phyloP scores from a whole-genome alignment of 176 grass and related monocot genomes.

The Phyllostachys edulis region DNA sequence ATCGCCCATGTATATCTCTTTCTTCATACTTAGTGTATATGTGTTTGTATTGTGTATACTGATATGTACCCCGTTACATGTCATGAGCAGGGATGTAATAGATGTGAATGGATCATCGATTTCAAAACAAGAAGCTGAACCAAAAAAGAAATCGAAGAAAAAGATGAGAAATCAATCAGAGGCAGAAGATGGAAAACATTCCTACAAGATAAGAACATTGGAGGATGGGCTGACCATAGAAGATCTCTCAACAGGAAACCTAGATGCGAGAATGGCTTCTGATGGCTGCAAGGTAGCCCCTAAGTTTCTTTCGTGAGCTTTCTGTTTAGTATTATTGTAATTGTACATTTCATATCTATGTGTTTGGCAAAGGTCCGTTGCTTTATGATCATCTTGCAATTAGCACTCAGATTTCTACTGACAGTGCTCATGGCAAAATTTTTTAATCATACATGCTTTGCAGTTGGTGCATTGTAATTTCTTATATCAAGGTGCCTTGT shows the following conservation, averaged over 20 bases:
- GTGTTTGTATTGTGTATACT: background rate
- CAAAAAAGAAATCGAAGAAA: constrained; percentile 71
- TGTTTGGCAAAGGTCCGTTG: background rate
- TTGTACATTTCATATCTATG: constrained; percentile 6
- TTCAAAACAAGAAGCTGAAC: constrained; percentile 10
- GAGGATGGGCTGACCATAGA: constrained; percentile 73
- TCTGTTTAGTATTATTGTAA: constrained; percentile 19
- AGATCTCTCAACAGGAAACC: constrained; percentile 63
- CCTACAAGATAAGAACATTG: constrained; percentile 57
- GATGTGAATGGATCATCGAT: constrained; percentile 13
- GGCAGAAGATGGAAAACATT: constrained; percentile 35
- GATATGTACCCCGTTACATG: constrained; percentile 1
- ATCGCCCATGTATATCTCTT: constrained; percentile 35
- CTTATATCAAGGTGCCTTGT: background rate
- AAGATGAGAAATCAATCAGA: constrained; percentile 31
- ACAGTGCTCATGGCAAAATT: background rate
- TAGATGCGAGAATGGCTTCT: constrained; percentile 69
- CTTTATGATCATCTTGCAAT: background rate
- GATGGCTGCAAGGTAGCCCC: constrained; percentile 61
- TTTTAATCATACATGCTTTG: background rate
- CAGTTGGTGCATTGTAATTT: background rate
- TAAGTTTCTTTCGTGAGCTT: background rate
- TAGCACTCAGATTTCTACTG: background rate
- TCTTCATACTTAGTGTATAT: background rate
- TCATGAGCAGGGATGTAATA: constrained; percentile 37